Percentiles rank a stretch among this genome's conserved stretches.
Evolutionary conservation across 306 rosid genomes (phyloP).

Genomic region (Dalbergia oliveri): DNA sequence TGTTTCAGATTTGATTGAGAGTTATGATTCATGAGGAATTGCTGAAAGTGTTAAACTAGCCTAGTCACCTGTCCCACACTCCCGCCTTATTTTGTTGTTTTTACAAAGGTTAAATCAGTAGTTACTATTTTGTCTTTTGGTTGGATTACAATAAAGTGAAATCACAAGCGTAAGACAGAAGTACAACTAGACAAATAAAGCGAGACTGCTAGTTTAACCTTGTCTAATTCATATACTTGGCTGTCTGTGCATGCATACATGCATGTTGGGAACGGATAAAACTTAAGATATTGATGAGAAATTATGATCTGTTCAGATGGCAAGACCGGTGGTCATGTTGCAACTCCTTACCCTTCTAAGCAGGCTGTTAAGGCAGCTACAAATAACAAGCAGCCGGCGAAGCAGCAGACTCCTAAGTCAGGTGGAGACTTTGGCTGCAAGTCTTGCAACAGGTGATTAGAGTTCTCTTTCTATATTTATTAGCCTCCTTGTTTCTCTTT

Average conservation of each 20-base stretch:
- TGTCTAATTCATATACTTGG: background rate
- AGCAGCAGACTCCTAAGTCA: slow-evolving; percentile 62
- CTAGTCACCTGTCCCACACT: background rate
- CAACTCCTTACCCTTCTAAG: slow-evolving; percentile 78
- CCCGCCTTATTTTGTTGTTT: no score
- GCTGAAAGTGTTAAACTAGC: slow-evolving; percentile 1
- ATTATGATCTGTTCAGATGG: slow-evolving; percentile 49
- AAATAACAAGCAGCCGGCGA: slow-evolving; percentile 44
- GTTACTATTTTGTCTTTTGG: background rate
- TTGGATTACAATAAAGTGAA: background rate
- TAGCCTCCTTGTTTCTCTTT: background rate
- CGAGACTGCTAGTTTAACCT: slow-evolving; percentile 7
- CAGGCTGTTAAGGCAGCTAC: slow-evolving; percentile 55
- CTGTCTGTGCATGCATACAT: background rate
- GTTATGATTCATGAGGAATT: background rate
- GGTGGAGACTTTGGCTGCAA: slow-evolving; percentile 59
- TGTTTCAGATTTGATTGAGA: background rate
- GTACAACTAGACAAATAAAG: background rate
- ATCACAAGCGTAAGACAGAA: background rate
- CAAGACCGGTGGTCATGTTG: slow-evolving; percentile 58
- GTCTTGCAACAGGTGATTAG: slow-evolving; percentile 64
- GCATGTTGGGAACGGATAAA: slow-evolving; percentile 31
- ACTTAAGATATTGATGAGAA: slow-evolving; percentile 8
- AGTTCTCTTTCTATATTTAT: slow-evolving; percentile 1
- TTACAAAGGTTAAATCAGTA: background rate